Percentiles rank a stretch among this genome's conserved stretches.
These are phyloP conservation scores for Aspergillus sp. DNA, from an alignment of 2,329 filamentous ascomycete species.

Conservation along the genomic window DNA sequence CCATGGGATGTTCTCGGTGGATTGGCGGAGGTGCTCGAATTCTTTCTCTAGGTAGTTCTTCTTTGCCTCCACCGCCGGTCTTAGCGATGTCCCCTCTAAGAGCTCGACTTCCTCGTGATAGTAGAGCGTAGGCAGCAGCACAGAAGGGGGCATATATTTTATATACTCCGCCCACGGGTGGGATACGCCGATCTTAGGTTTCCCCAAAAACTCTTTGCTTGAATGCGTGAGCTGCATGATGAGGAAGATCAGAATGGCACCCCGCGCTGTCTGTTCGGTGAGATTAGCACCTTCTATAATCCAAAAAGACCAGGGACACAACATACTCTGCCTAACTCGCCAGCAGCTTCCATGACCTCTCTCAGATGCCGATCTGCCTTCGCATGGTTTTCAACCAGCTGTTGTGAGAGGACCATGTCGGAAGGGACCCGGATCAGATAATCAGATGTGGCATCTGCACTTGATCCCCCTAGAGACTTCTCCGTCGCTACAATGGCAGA, in stretches of 20 bases:
- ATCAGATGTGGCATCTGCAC: slow-evolving; percentile 31
- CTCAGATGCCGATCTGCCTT: slow-evolving; percentile 75
- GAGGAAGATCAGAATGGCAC: slow-evolving; percentile 75
- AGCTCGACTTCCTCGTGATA: slow-evolving; percentile 66
- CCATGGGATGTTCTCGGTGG: slow-evolving; percentile 63
- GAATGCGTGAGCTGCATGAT: slow-evolving; percentile 69
- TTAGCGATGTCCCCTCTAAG: slow-evolving; percentile 78
- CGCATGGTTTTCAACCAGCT: slow-evolving; percentile 69
- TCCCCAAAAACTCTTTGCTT: slow-evolving; percentile 35
- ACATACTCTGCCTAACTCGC: slow-evolving; percentile 59
- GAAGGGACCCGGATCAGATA: slow-evolving; percentile 69
- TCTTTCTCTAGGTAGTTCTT: slow-evolving; percentile 69
- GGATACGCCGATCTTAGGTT: slow-evolving; percentile 58
- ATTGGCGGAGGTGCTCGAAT: slow-evolving; percentile 67
- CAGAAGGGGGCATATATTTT: slow-evolving; percentile 71
- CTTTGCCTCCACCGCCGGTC: slow-evolving; percentile 64
- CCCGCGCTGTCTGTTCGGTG: slow-evolving; percentile 62
- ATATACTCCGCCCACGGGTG: slow-evolving; percentile 85
- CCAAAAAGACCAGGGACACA: slow-evolving; percentile 1
- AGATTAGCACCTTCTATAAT: slow-evolving; percentile 16
- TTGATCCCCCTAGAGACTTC: slow-evolving; percentile 33
- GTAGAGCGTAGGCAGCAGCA: slow-evolving; percentile 82
- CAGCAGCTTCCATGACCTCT: slow-evolving; percentile 68
- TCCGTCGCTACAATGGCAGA: slow-evolving; percentile 59
- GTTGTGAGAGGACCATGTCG: slow-evolving; percentile 71